A percentile compares a stretch with the other conserved stretches of the same genome.
phyloP scores from a whole-genome alignment of 805 yeast species.

The Zygosaccharomyces gambellarensis region DNA sequence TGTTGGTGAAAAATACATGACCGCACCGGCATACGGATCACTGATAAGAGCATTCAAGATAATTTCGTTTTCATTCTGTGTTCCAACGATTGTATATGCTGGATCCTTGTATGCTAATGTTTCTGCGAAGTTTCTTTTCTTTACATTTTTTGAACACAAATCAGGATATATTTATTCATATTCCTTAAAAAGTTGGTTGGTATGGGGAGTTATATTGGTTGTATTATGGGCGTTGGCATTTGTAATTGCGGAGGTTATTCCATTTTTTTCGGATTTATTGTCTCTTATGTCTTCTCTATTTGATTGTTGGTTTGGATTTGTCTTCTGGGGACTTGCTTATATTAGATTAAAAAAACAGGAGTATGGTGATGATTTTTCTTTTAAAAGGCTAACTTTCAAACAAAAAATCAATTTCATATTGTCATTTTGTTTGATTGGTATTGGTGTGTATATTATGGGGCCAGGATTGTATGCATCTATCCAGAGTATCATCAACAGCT shows the following conservation, averaged over 20 bases:
- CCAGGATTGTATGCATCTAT: conserved; percentile 56
- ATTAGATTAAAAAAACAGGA: conserved; percentile 41
- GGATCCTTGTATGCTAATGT: conserved; percentile 55
- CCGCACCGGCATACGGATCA: conserved; percentile 59
- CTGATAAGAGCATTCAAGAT: conserved; percentile 44
- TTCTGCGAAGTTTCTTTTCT: conserved; percentile 48
- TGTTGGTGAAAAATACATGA: conserved; percentile 49
- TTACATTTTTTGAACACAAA: conserved; percentile 39
- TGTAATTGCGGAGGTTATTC: conserved; percentile 58
- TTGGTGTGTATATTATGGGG: conserved; percentile 53
- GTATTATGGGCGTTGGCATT: conserved; percentile 50
- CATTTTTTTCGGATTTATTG: conserved; percentile 55
- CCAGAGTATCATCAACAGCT: conserved; percentile 50
- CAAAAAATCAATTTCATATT: conserved; percentile 38
- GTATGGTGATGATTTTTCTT: conserved; percentile 28
- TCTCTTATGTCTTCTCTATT: conserved; percentile 57
- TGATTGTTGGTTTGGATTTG: conserved; percentile 63
- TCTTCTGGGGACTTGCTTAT: conserved; percentile 59
- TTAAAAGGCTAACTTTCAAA: conserved; percentile 23
- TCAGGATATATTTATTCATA: conserved; percentile 45
- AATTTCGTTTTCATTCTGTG: conserved; percentile 54
- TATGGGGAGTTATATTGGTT: conserved; percentile 45
- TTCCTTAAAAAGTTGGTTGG: conserved; percentile 48
- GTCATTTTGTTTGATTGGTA: conserved; percentile 38
- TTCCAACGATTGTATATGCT: conserved; percentile 53